Evolutionary conservation across 2,329 filamentous ascomycete genomes (phyloP).

Genomic region (Ophiocordyceps robertsii): DNA sequence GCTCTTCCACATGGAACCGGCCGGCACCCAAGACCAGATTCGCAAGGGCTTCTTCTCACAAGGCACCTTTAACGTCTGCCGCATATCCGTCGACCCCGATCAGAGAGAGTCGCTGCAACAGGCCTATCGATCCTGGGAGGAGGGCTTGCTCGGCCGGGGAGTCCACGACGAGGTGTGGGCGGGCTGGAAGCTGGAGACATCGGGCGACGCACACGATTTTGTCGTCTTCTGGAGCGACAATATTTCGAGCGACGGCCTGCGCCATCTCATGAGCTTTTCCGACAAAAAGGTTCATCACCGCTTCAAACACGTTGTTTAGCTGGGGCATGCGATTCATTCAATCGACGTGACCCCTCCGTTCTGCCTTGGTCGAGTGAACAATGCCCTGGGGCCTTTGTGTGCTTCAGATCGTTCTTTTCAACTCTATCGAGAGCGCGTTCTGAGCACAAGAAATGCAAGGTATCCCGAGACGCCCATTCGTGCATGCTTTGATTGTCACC

Average conservation of each 20-base stretch:
- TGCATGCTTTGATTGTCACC: constrained; percentile 23
- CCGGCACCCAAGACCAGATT: constrained; percentile 10
- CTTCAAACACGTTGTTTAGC: constrained; percentile 12
- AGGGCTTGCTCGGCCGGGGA: constrained; percentile 14
- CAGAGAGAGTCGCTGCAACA: constrained; percentile 18
- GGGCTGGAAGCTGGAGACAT: constrained; percentile 29
- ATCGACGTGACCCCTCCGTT: not conserved
- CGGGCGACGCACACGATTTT: constrained; percentile 19
- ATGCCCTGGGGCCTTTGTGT: constrained; percentile 3
- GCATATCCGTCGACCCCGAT: constrained; percentile 16
- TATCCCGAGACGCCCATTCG: constrained; percentile 42
- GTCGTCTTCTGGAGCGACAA: constrained; percentile 25
- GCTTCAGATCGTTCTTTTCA: constrained; percentile 22
- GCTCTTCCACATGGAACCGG: constrained; percentile 27
- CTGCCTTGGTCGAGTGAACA: not conserved
- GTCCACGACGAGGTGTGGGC: constrained; percentile 19
- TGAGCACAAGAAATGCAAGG: constrained; percentile 35
- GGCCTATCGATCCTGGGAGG: constrained; percentile 19
- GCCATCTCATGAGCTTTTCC: constrained; percentile 10
- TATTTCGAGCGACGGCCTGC: constrained; percentile 18
- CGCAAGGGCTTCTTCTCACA: constrained; percentile 11
- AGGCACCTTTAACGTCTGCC: constrained; percentile 21
- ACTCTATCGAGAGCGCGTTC: constrained; percentile 24
- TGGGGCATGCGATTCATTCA: not conserved
- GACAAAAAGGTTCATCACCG: constrained; percentile 9